Percentiles rank a stretch among this genome's conserved stretches.
Conservation (phyloP, 345 rosid species). For the Pistacia integerrima region DNA sequence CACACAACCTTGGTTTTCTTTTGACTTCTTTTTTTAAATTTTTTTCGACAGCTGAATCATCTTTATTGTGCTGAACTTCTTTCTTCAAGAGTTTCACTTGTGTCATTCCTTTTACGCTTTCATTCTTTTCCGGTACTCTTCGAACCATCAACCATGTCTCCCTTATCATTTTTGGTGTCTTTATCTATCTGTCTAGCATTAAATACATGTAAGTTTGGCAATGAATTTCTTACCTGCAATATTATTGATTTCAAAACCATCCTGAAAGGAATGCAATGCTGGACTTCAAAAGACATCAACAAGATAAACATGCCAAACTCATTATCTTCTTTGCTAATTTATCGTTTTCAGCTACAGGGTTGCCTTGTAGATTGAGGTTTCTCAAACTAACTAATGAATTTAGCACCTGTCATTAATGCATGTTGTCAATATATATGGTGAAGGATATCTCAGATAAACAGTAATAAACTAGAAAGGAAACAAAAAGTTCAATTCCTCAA, state of each 20-base stretch:
- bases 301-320: not conserved
- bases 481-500: not conserved
- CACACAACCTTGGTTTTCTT: constrained; percentile 11
- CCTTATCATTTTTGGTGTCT: constrained; percentile 33
- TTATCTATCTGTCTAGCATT: constrained; percentile 68
- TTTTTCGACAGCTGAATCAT: constrained; percentile 20
- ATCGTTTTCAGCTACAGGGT: constrained; percentile 70
- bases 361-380: constrained; percentile 83
- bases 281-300: not conserved
- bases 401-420: constrained; percentile 52
- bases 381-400: constrained; percentile 54
- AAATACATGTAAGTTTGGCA: constrained; percentile 66
- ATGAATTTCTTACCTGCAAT: constrained; percentile 57
- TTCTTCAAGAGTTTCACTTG: constrained; percentile 20
- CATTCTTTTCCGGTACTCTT: constrained; percentile 25
- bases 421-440: constrained; percentile 4
- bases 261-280: not conserved
- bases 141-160: constrained; percentile 17
- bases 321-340: constrained; percentile 71
- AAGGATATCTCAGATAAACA: constrained; percentile 3
- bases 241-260: not conserved
- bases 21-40: constrained; percentile 34
- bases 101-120: constrained; percentile 34
- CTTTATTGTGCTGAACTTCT: constrained; percentile 14
- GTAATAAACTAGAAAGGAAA: not conserved